Evolutionary conservation across 2,329 filamentous ascomycete species (phyloP).

Genomic region (Calonectria pseudoturangicola): DNA sequence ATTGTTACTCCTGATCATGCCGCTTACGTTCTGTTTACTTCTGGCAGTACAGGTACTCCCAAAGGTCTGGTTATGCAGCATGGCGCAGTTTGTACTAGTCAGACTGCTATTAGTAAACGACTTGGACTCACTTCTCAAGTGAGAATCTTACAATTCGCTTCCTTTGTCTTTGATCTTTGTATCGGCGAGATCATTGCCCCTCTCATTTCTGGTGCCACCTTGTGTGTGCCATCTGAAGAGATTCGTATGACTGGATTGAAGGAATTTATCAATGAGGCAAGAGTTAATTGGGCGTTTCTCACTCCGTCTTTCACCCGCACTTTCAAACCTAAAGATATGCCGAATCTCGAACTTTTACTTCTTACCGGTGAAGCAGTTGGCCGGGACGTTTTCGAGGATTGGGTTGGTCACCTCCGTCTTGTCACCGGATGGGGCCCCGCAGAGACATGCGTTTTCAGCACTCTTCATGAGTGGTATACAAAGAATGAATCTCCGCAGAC

Average conservation of each 20-base stretch:
- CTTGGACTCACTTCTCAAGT: conserved; percentile 35
- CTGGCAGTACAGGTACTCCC: conserved; percentile 50
- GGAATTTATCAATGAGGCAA: conserved; percentile 37
- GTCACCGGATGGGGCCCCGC: conserved; percentile 52
- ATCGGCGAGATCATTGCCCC: conserved; percentile 48
- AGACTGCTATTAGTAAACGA: conserved; percentile 34
- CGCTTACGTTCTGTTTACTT: conserved; percentile 48
- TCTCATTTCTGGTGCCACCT: conserved; percentile 41
- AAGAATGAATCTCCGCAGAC: conserved; percentile 28
- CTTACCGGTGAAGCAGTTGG: conserved; percentile 49
- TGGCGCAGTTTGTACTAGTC: conserved; percentile 34
- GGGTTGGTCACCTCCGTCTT: conserved; percentile 43
- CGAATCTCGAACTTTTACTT: conserved; percentile 36
- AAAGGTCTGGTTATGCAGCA: conserved; percentile 52
- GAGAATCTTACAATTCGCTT: conserved; percentile 48
- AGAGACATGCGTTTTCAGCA: conserved; percentile 44
- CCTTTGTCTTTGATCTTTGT: conserved; percentile 50
- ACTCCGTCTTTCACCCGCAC: conserved; percentile 51
- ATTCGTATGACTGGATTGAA: conserved; percentile 42
- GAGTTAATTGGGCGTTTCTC: conserved; percentile 47
- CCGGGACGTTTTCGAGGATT: conserved; percentile 39
- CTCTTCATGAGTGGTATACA: conserved; percentile 23
- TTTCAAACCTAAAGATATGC: conserved; percentile 39
- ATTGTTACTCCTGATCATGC: conserved; percentile 12
- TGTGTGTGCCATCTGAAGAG: conserved; percentile 51